Conservation (phyloP, 441 rosid genomes). For the Croton laevigatus region DNA sequence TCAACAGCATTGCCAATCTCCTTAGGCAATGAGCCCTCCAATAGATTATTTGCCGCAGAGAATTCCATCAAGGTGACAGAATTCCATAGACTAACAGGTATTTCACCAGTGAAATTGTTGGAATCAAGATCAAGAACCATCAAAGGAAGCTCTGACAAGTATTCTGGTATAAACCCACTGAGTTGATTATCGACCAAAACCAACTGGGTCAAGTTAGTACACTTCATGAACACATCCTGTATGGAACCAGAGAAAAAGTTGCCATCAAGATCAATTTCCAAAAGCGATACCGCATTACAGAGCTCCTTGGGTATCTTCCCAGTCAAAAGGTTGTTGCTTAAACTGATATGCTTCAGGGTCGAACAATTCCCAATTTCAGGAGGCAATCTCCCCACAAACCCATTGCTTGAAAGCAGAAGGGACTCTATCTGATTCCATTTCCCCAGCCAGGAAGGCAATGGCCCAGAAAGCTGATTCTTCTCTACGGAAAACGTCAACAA, state of each 20-base stretch:
- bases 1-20: conserved; percentile 59
- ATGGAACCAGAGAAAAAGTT: conserved; percentile 59
- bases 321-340: conserved; percentile 56
- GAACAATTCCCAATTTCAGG: conserved; percentile 63
- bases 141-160: conserved; percentile 68
- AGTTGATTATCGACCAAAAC: conserved; percentile 52
- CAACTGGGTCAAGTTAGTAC: conserved; percentile 63
- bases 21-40: conserved; percentile 56
- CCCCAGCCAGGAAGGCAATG: conserved; percentile 75
- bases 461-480: conserved; percentile 70
- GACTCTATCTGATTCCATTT: conserved; percentile 62
- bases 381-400: conserved; percentile 56
- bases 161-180: conserved; percentile 59
- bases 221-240: conserved; percentile 54
- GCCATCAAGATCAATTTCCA: conserved; percentile 56
- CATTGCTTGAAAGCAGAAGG: conserved; percentile 57
- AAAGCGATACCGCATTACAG: conserved; percentile 55
- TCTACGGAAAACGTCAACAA: conserved; percentile 68
- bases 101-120: conserved; percentile 61
- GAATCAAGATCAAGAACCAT: conserved; percentile 73
- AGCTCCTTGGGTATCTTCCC: conserved; percentile 70
- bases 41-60: conserved; percentile 60
- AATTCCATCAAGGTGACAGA: conserved; percentile 69
- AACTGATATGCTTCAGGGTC: conserved; percentile 43
- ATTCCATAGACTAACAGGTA: conserved; percentile 69